Evolutionary conservation across 2,329 filamentous ascomycete species (phyloP).

Genomic region (Magnaporthiopsis rhizophila): DNA sequence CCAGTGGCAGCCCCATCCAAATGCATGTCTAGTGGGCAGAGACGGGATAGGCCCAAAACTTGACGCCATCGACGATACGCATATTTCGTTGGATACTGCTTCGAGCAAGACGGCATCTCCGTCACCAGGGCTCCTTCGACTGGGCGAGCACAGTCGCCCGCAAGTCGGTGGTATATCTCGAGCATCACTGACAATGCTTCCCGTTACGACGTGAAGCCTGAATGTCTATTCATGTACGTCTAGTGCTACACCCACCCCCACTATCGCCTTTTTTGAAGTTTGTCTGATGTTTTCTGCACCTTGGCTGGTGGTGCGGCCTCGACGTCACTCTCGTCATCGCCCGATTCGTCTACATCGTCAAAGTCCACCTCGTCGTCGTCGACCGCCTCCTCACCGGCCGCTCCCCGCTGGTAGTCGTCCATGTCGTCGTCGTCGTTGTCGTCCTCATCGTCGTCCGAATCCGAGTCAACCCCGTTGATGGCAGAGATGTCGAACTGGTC

Average conservation of each 20-base stretch:
- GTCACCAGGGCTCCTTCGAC: background rate
- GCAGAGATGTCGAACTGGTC: slow-evolving; percentile 12
- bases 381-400: slow-evolving; percentile 17
- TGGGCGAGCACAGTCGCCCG: too few relatives aligned
- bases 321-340: slow-evolving; percentile 23
- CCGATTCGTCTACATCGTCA: slow-evolving; percentile 23
- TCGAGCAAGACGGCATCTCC: too few relatives aligned
- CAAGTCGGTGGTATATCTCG: background rate
- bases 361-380: slow-evolving; percentile 27
- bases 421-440: slow-evolving; percentile 13
- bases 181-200: background rate
- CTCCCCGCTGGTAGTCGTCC: slow-evolving; percentile 15
- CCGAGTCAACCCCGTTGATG: slow-evolving; percentile 8
- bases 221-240: background rate
- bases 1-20: background rate
- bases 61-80: too few relatives aligned
- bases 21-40: too few relatives aligned
- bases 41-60: background rate
- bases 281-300: slow-evolving; percentile 23
- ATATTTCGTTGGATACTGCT: background rate
- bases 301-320: slow-evolving; percentile 26
- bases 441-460: slow-evolving; percentile 14
- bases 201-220: background rate
- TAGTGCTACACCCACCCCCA: background rate
- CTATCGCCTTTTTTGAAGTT: slow-evolving; percentile 23